Percentiles rank a stretch among this genome's conserved stretches.
These are phyloP conservation scores for Lactifluus volemus DNA, from an alignment of 768 basidiomycete species.

Conservation along the genomic window DNA sequence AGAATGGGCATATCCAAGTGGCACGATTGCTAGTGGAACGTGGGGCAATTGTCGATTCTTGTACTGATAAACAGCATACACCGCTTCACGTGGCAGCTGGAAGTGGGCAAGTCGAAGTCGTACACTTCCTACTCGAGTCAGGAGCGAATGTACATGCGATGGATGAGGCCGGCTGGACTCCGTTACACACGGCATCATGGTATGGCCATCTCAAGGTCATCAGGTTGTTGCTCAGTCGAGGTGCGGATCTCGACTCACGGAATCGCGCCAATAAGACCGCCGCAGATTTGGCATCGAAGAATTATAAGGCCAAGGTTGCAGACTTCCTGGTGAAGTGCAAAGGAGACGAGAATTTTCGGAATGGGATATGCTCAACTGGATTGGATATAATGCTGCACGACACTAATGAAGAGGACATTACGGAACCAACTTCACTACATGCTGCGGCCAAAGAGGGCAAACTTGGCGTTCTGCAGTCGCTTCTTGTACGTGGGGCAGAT, in stretches of 20 bases:
- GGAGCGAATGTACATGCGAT: background rate
- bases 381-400: background rate
- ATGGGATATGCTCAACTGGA: background rate
- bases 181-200: background rate
- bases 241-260: background rate
- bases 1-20: background rate
- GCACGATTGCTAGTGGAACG: background rate
- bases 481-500: background rate
- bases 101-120: background rate
- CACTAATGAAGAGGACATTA: background rate
- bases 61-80: background rate
- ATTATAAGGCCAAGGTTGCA: background rate
- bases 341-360: background rate
- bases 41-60: background rate
- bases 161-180: background rate
- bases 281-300: background rate
- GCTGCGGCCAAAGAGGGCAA: background rate
- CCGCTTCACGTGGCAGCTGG: conserved; percentile 1
- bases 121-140: background rate
- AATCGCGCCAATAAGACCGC: background rate
- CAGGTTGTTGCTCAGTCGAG: background rate
- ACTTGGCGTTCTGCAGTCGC: background rate
- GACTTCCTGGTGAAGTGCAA: background rate
- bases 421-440: background rate
- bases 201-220: background rate